Conservation (phyloP, 2,329 filamentous ascomycete species). For the Hirsutella thompsonii region DNA sequence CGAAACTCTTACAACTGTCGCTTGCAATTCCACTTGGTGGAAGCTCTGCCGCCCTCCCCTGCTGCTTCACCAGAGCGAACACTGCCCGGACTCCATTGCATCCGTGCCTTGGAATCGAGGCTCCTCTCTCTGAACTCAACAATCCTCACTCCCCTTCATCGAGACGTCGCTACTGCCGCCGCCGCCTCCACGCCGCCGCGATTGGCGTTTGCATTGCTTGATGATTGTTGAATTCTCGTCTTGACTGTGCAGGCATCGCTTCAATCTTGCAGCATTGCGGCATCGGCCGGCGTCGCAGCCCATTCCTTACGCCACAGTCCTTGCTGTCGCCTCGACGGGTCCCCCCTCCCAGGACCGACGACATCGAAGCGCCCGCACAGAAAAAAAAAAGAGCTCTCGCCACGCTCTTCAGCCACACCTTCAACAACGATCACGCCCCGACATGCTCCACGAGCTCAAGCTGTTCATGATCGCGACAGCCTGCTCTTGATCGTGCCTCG, state of each 20-base stretch:
- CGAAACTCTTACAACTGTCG: too few species aligned
- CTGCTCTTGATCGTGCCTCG: slow-evolving; percentile 2
- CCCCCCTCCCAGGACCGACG: background rate
- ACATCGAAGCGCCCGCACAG: background rate
- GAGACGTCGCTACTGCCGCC: background rate
- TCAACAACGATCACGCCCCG: slow-evolving; percentile 18
- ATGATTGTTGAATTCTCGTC: background rate
- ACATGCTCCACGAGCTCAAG: slow-evolving; percentile 19
- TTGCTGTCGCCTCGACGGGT: background rate
- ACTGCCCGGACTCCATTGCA: background rate
- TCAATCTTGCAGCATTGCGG: background rate
- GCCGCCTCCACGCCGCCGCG: background rate
- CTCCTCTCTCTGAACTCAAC: background rate
- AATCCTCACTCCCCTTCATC: background rate
- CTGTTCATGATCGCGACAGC: slow-evolving; percentile 5
- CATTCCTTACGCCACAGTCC: slow-evolving; percentile 1
- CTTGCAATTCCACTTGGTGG: too few species aligned
- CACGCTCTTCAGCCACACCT: slow-evolving; percentile 31
- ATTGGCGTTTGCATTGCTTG: background rate
- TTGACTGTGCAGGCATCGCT: background rate
- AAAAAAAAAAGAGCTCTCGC: slow-evolving; percentile 24
- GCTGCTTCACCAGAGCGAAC: background rate
- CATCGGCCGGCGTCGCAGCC: background rate
- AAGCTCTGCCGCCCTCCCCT: background rate
- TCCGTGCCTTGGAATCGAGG: background rate